Conservation (phyloP, 768 basidiomycete species). For the Tylopilus subfusipes region DNA sequence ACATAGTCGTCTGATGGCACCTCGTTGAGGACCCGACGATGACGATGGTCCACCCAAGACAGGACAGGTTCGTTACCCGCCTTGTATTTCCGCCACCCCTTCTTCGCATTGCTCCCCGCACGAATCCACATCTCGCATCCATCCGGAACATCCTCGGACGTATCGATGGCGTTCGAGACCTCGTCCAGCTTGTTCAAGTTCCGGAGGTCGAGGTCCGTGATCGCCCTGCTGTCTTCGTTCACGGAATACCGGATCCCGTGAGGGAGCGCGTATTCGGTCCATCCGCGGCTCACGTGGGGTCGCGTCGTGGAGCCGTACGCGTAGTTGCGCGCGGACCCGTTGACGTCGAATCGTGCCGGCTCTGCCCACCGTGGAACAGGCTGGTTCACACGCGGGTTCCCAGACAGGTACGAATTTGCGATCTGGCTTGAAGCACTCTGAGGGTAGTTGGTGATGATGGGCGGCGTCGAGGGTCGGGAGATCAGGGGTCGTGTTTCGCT, state of each 20-base stretch:
- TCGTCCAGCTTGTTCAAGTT: slow-evolving; percentile 45
- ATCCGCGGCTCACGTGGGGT: slow-evolving; percentile 46
- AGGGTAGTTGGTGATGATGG: slow-evolving; percentile 23
- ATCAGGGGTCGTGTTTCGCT: slow-evolving; percentile 59
- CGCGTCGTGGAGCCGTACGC: slow-evolving; percentile 25
- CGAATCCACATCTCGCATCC: slow-evolving; percentile 66
- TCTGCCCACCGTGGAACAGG: slow-evolving; percentile 30
- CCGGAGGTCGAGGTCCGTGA: slow-evolving; percentile 71
- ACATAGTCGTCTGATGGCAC: slow-evolving; percentile 34
- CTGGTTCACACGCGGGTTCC: slow-evolving; percentile 21
- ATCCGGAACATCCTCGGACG: slow-evolving; percentile 31
- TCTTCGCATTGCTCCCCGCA: slow-evolving; percentile 33
- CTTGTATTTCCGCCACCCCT: slow-evolving; percentile 30
- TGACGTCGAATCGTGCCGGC: slow-evolving; percentile 23
- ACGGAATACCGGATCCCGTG: slow-evolving; percentile 69
- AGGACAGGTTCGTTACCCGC: slow-evolving; percentile 35
- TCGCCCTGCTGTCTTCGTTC: slow-evolving; percentile 56
- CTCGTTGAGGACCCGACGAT: slow-evolving; percentile 48
- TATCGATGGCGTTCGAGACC: slow-evolving; percentile 32
- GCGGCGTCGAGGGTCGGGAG: slow-evolving; percentile 32
- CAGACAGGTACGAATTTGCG: slow-evolving; percentile 22
- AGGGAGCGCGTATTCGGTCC: slow-evolving; percentile 75
- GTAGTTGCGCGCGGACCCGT: slow-evolving; percentile 30
- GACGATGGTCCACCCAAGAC: slow-evolving; percentile 67
- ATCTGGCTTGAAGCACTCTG: slow-evolving; percentile 23